A percentile compares a stretch with the other conserved stretches of the same genome.
phyloP scores from a whole-genome alignment of 345 rosid species.

The Microcos paniculata region DNA sequence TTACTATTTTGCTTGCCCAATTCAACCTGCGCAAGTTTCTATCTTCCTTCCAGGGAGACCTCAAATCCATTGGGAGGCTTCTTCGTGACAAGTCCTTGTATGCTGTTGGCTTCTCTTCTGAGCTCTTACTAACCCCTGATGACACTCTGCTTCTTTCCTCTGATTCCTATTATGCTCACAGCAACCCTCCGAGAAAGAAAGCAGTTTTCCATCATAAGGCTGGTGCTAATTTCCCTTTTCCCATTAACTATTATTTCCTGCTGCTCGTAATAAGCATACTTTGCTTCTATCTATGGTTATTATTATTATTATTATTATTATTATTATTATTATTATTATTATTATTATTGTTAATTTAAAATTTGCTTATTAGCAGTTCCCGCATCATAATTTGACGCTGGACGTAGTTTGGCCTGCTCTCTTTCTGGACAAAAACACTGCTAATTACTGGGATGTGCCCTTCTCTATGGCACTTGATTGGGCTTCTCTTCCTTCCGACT shows the following conservation, averaged over 20 bases:
- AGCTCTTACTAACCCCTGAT: constrained; percentile 62
- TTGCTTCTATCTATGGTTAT: neutral
- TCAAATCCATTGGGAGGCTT: constrained; percentile 23
- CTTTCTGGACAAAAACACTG: constrained; percentile 50
- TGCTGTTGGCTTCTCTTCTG: constrained; percentile 71
- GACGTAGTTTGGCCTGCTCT: constrained; percentile 82
- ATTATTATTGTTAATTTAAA: too few relatives aligned
- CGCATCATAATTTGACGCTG: constrained; percentile 55
- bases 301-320: too few relatives aligned
- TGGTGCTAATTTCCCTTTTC: constrained; percentile 9
- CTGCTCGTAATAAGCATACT: neutral
- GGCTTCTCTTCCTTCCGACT: constrained; percentile 65
- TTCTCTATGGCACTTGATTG: constrained; percentile 63
- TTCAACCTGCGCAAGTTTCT: constrained; percentile 72
- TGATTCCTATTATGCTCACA: constrained; percentile 48
- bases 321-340: too few relatives aligned
- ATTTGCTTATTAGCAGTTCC: constrained; percentile 51
- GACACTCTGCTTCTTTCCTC: constrained; percentile 62
- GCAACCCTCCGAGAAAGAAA: constrained; percentile 54
- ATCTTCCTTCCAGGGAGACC: constrained; percentile 40
- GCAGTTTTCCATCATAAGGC: constrained; percentile 75
- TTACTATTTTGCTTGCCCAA: constrained; percentile 55
- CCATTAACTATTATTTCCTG: neutral
- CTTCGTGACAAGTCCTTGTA: constrained; percentile 70
- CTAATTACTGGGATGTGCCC: constrained; percentile 87